Conservation (phyloP, 805 yeast genomes). For the Zygotorulaspora florentina region DNA sequence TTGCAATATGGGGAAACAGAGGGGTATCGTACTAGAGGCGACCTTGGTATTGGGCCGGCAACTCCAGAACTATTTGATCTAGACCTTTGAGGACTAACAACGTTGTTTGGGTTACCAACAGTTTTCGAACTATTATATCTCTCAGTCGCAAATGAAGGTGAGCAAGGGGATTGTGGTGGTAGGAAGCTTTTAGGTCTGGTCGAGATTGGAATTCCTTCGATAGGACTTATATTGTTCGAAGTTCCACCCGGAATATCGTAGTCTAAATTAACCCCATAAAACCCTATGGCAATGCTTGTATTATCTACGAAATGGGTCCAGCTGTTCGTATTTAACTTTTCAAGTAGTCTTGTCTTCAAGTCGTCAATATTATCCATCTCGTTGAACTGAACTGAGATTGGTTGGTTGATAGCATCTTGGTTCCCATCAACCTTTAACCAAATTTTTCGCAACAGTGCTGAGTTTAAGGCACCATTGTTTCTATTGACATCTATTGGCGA, state of each 20-base stretch:
- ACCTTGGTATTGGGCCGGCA: slow-evolving; percentile 1
- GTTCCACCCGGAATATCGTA: not conserved
- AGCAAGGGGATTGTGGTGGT: not conserved
- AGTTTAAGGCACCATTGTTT: slow-evolving; percentile 6
- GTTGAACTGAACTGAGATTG: slow-evolving; percentile 65
- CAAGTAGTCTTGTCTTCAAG: slow-evolving; percentile 59
- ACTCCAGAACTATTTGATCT: slow-evolving; percentile 12
- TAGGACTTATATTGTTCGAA: not conserved
- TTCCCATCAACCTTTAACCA: slow-evolving; percentile 25
- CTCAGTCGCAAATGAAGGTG: not conserved
- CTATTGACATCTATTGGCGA: slow-evolving; percentile 10
- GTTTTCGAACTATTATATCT: not conserved
- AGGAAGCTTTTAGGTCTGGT: not conserved
- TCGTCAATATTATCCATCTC: slow-evolving; percentile 75
- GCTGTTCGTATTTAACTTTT: slow-evolving; percentile 51
- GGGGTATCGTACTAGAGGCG: slow-evolving; percentile 8
- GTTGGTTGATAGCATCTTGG: slow-evolving; percentile 29
- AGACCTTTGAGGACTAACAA: slow-evolving; percentile 9
- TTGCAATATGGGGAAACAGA: slow-evolving; percentile 10
- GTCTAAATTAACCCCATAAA: slow-evolving; percentile 22
- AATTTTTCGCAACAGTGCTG: slow-evolving; percentile 17
- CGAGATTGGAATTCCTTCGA: not conserved
- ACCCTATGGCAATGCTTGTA: slow-evolving; percentile 68
- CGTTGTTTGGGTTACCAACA: not conserved
- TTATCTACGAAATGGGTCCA: slow-evolving; percentile 50